Conservation (phyloP, 1,284 basidiomycete species). For the Heterobasidion parviporum region DNA sequence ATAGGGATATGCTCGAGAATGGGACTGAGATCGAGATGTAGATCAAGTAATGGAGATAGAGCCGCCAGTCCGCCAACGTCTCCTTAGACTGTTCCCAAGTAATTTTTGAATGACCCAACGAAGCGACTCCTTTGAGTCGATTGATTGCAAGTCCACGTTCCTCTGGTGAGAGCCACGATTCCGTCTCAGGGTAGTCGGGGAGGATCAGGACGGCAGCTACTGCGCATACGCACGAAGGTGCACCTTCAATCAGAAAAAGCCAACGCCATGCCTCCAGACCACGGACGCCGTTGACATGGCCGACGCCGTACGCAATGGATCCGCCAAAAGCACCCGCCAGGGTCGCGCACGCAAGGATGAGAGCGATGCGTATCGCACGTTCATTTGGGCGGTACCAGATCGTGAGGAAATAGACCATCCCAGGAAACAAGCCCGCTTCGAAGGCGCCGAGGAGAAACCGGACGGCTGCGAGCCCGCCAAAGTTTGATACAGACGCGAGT, state of each 20-base stretch:
- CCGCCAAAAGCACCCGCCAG: constrained; percentile 37
- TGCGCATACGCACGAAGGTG: constrained; percentile 30
- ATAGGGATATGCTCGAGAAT: constrained; percentile 26
- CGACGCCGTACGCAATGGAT: constrained; percentile 28
- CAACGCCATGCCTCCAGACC: constrained; percentile 29
- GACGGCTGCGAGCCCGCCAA: constrained; percentile 22
- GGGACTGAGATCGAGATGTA: constrained; percentile 24
- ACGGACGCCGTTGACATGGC: constrained; percentile 21
- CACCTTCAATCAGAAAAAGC: constrained; percentile 41
- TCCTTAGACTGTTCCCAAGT: constrained; percentile 19
- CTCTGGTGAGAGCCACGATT: constrained; percentile 24
- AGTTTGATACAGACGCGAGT: constrained; percentile 24
- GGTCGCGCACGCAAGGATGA: constrained; percentile 30
- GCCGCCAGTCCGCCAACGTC: constrained; percentile 21
- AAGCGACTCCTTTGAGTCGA: constrained; percentile 20
- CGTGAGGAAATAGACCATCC: constrained; percentile 25
- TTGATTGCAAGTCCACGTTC: constrained; percentile 22
- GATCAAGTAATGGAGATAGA: constrained; percentile 24
- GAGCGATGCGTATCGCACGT: constrained; percentile 28
- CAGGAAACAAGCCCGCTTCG: constrained; percentile 24
- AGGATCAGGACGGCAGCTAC: constrained; percentile 30
- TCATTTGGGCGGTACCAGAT: constrained; percentile 33
- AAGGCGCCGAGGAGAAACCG: constrained; percentile 21
- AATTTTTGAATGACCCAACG: constrained; percentile 19
- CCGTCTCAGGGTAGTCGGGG: constrained; percentile 38